phyloP scores from a whole-genome alignment of 768 basidiomycete species.

The Suillus luteus region DNA sequence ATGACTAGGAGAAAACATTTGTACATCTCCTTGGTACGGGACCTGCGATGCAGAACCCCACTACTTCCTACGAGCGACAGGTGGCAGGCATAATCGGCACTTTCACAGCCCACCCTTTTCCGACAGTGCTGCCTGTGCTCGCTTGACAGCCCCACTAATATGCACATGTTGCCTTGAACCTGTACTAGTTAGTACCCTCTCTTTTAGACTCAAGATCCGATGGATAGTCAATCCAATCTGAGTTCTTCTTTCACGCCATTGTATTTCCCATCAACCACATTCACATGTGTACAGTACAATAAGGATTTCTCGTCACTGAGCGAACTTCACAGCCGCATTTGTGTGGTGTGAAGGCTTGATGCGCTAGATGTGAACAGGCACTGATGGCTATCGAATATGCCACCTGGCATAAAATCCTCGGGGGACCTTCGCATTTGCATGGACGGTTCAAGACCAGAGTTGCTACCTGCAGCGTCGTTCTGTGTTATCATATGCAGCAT shows the following conservation, averaged over 20 bases:
- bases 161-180: background rate
- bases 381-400: background rate
- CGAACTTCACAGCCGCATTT: background rate
- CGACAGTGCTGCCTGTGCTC: background rate
- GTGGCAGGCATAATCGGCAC: background rate
- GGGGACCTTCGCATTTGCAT: background rate
- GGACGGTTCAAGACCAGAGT: too few relatives aligned
- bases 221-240: too few relatives aligned
- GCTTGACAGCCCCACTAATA: background rate
- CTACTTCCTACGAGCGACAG: background rate
- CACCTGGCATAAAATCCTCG: background rate
- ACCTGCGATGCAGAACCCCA: background rate
- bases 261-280: too few relatives aligned
- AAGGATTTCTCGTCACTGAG: background rate
- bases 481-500: background rate
- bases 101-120: too few relatives aligned
- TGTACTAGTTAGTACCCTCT: background rate
- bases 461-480: background rate
- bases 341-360: background rate
- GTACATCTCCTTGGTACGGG: background rate
- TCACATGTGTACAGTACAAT: background rate
- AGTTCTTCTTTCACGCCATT: background rate
- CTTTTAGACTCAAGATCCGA: background rate
- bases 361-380: background rate
- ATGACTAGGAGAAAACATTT: conserved; percentile 23